Conservation (phyloP, 768 basidiomycete genomes). For the Naematelia encephala region DNA sequence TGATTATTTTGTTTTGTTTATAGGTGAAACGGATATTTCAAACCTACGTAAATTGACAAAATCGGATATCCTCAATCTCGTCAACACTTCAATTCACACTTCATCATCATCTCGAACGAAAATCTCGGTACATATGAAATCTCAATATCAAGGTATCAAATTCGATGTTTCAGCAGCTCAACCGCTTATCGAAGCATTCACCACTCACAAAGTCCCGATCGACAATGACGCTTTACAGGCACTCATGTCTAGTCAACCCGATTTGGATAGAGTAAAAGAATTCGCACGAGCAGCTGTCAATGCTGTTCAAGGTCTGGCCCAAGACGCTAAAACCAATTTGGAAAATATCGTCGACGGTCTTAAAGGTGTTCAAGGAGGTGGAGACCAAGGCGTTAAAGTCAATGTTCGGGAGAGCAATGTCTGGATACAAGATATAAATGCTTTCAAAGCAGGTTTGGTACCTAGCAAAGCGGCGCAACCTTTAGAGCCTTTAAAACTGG, state of each 20-base stretch:
- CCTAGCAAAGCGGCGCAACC: slow-evolving; percentile 63
- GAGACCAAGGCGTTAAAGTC: slow-evolving; percentile 54
- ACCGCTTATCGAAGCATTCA: slow-evolving; percentile 61
- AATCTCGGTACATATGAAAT: slow-evolving; percentile 74
- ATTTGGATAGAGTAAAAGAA: slow-evolving; percentile 60
- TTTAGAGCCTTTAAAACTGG: slow-evolving; percentile 53
- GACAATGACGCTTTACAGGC: slow-evolving; percentile 59
- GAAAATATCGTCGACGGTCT: slow-evolving; percentile 61
- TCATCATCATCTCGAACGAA: slow-evolving; percentile 70
- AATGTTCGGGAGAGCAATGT: slow-evolving; percentile 56
- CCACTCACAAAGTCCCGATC: slow-evolving; percentile 56
- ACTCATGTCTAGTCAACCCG: slow-evolving; percentile 59
- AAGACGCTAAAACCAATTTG: slow-evolving; percentile 56
- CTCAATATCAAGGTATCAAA: slow-evolving; percentile 59
- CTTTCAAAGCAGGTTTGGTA: slow-evolving; percentile 63
- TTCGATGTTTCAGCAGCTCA: slow-evolving; percentile 65
- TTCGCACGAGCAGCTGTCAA: slow-evolving; percentile 60
- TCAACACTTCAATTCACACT: slow-evolving; percentile 67
- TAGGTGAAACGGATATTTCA: slow-evolving; percentile 73
- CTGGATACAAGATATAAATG: slow-evolving; percentile 63
- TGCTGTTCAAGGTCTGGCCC: slow-evolving; percentile 41
- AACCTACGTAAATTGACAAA: slow-evolving; percentile 66
- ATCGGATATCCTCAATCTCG: slow-evolving; percentile 68
- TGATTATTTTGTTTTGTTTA: too few species aligned
- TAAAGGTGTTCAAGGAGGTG: slow-evolving; percentile 51